phyloP scores from a whole-genome alignment of 2,329 filamentous ascomycete genomes.

The Trichoderma hamatum region DNA sequence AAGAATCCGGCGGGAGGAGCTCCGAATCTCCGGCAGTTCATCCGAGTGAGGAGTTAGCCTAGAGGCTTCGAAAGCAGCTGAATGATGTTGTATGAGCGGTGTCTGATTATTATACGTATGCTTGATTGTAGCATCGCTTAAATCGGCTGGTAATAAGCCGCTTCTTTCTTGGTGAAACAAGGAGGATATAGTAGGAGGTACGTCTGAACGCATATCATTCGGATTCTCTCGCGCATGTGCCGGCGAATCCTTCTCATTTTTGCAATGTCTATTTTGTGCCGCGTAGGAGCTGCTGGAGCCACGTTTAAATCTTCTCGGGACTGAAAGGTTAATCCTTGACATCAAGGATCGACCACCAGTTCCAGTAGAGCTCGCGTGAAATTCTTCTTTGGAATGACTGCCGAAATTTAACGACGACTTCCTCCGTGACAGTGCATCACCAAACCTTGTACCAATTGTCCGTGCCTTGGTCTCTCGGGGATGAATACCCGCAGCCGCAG shows the following conservation, averaged over 20 bases:
- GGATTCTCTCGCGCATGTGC: background rate
- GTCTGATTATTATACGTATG: background rate
- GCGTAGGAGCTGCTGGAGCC: slow-evolving; percentile 25
- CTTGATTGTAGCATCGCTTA: background rate
- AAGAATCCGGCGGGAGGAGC: slow-evolving; percentile 7
- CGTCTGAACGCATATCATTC: background rate
- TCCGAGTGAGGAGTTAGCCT: slow-evolving; percentile 15
- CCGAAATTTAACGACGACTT: slow-evolving; percentile 36
- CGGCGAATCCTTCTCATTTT: background rate
- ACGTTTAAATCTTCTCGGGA: slow-evolving; percentile 38
- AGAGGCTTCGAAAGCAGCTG: background rate
- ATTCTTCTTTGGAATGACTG: slow-evolving; percentile 49
- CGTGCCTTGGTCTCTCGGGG: slow-evolving; percentile 44
- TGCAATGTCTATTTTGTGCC: background rate
- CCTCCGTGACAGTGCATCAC: slow-evolving; percentile 38
- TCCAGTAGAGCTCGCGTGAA: slow-evolving; percentile 28
- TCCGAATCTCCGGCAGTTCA: slow-evolving; percentile 6
- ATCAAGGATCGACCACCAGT: slow-evolving; percentile 38
- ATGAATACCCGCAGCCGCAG: slow-evolving; percentile 45
- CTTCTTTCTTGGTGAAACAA: background rate
- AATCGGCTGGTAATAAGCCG: background rate
- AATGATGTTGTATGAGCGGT: background rate
- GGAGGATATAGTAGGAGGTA: background rate
- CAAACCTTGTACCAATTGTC: slow-evolving; percentile 48
- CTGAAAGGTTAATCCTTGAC: slow-evolving; percentile 41